Base-by-base conservation (phyloP, 108 stramenopile genomes). In the Cylindrotheca fusiformis region DNA sequence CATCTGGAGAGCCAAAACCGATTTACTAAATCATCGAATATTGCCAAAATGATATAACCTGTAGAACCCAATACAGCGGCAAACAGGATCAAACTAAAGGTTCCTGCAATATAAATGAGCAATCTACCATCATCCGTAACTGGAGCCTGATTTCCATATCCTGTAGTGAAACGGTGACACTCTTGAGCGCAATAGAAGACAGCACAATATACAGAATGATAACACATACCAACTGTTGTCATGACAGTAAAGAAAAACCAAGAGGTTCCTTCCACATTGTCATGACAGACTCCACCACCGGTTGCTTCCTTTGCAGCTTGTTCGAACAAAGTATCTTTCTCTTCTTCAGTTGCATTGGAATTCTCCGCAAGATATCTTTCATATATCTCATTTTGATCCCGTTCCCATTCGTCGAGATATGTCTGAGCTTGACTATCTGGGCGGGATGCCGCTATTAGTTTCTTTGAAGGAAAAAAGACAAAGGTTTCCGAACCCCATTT, bases 231-330 rank as follows among this genome's bases (percentile, higher is more conserved):
- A n/a, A 85, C 73, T 12, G 79, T 78, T 3, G 83, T 76, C 78
- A 79, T 77, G 17, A 84, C 32, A 28, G 75, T 78, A 29, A 85
- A 79, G 69, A 74, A 76, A 48, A 85, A 80, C 80, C 74, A 79
- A 18, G 61, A 57, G 12, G 48, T 55, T 0, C 44, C 73, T 6
- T 18, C 60, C 22, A 25, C 33, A 58, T 81, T 76, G 30, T 31
- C 6, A 29, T 33, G 17, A 58, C 80, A 81, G 14, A 41, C 36
- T 10, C 14, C 36, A 0, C 22, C 65, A n/a, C 80, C 80, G 17
- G 75, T 69, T 2, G 80, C 80, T 4, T 80, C 63, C 12, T 62
- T 53, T 0, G 68, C 48, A 6, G 69, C 33, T 32, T 23, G 48
- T 1, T 21, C 20, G 45, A 28, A 64, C 17, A 61, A 64, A 4